Conservation (phyloP, 208 protist genomes). For the Leishmania major region DNA sequence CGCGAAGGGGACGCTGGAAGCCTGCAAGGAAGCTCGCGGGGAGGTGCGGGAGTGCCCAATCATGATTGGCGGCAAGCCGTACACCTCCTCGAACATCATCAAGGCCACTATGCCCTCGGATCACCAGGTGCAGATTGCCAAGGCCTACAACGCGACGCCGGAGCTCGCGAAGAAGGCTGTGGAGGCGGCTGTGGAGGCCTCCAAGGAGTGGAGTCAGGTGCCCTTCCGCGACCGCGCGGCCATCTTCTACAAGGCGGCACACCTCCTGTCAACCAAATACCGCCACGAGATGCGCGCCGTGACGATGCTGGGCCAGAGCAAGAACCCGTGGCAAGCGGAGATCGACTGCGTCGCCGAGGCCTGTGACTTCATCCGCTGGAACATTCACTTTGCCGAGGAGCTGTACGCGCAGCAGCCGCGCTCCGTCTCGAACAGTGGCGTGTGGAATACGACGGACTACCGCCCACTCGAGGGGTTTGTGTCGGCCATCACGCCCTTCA, state of each 20-base stretch:
- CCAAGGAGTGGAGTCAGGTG: slow-evolving; percentile 72
- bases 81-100: slow-evolving; percentile 73
- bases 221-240: slow-evolving; percentile 92
- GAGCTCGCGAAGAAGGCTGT: slow-evolving; percentile 92
- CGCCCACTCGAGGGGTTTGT: slow-evolving; percentile 97
- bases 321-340: slow-evolving; percentile 98
- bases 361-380: slow-evolving; percentile 97
- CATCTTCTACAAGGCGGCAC: slow-evolving; percentile 95
- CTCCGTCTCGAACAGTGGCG: slow-evolving; percentile 57
- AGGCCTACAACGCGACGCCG: slow-evolving; percentile 82
- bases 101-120: slow-evolving; percentile 77
- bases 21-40: slow-evolving; percentile 66
- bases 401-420: slow-evolving; percentile 91
- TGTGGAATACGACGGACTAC: slow-evolving; percentile 97
- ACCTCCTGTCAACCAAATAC: slow-evolving; percentile 90
- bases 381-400: slow-evolving; percentile 94
- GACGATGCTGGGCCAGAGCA: slow-evolving; percentile 97
- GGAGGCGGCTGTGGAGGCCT: slow-evolving; percentile 78
- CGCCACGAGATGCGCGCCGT: slow-evolving; percentile 88
- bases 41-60: slow-evolving; percentile 85
- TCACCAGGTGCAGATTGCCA: slow-evolving; percentile 76
- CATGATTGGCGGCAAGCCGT: slow-evolving; percentile 89
- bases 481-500: slow-evolving; percentile 96
- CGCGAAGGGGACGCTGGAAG: slow-evolving; percentile 56
- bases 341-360: slow-evolving; percentile 96